Evolutionary conservation across 371 early-diverging fungal species (phyloP), one percentile per base, ranked within the genome.

Genomic region (Coemansia sp.): DNA sequence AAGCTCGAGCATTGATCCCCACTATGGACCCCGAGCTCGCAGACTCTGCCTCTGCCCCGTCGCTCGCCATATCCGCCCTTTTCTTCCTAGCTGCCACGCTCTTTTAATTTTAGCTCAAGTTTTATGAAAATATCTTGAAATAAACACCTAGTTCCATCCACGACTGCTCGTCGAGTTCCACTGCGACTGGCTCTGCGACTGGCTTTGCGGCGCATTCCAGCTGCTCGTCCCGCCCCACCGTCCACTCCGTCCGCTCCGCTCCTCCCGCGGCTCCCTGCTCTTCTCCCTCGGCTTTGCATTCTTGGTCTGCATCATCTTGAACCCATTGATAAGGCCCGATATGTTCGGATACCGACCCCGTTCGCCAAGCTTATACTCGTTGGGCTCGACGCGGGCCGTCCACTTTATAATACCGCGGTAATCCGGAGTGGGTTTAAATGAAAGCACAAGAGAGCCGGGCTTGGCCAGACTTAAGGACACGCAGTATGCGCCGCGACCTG

Each of bases 311-410:
- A 82, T 81, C 42, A 68, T 79, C 72, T 90, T 90, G 71, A 90
- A 89, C 3, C 89, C 90, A 64, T 87, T 86, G 34, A 89, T 87
- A 53, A 90, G 68, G 24, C 82, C 84, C 42, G 68, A 79, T 13
- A 88, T 83, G 62, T 80, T 81, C 27, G 88, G 84, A 64, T 88
- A 88, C 10, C 82, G 67, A 4, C 82, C 82, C 14, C 67, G 63
- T 10, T 83, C 83, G 21, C 85, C 81, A 1, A 89, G 73, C 54
- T 81, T 79, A 66, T 81, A 90, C 40, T 85, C 88, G 54, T 84
- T 82, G 13, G 90, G 90, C 61, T 84, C 71, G 2, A 89, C 85
- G 37, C 84, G 79, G 45, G 88, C 84, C n/a, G 81, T 78, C 84
- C 85, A 80, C 47, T 71, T 77, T 51, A 51, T 66, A 58, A 76